Conservation (phyloP, 495 filamentous ascomycete species). For the Evernia prunastri region DNA sequence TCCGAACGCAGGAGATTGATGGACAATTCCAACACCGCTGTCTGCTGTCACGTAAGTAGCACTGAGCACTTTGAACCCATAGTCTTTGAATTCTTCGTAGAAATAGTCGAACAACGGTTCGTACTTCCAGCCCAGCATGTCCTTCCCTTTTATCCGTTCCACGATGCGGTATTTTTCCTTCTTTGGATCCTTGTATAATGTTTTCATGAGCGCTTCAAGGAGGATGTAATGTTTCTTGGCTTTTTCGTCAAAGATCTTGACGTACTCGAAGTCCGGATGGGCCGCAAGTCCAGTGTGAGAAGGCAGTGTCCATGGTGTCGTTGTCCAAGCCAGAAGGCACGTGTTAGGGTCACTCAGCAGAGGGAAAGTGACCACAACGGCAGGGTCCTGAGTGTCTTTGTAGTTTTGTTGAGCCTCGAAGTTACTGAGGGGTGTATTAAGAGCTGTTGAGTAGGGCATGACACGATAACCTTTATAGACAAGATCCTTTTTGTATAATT, state of each 20-base stretch:
- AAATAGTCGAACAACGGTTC: slow-evolving; percentile 90
- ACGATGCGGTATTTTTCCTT: slow-evolving; percentile 93
- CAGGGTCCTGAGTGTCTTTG: slow-evolving; percentile 87
- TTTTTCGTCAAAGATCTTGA: slow-evolving; percentile 80
- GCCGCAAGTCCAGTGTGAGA: slow-evolving; percentile 75
- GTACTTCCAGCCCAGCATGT: slow-evolving; percentile 91
- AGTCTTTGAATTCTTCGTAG: slow-evolving; percentile 85
- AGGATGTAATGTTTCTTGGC: slow-evolving; percentile 83
- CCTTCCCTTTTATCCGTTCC: slow-evolving; percentile 72
- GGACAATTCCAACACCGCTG: slow-evolving; percentile 91
- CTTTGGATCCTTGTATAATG: slow-evolving; percentile 92
- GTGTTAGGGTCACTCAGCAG: slow-evolving; percentile 69
- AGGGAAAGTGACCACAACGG: slow-evolving; percentile 86
- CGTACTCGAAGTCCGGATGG: slow-evolving; percentile 86
- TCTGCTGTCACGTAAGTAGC: slow-evolving; percentile 87
- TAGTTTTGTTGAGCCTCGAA: slow-evolving; percentile 94
- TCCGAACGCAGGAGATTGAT: slow-evolving; percentile 92
- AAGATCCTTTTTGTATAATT: slow-evolving; percentile 78
- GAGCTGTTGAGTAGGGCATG: slow-evolving; percentile 91
- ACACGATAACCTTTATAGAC: slow-evolving; percentile 87
- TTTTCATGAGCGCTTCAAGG: slow-evolving; percentile 74
- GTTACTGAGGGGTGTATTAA: slow-evolving; percentile 86
- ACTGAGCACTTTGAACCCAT: slow-evolving; percentile 78
- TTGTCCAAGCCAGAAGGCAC: slow-evolving; percentile 81
- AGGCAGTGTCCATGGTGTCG: slow-evolving; percentile 93